phyloP scores from a whole-genome alignment of 495 filamentous ascomycete species.

The Schizothecium vesticola region DNA sequence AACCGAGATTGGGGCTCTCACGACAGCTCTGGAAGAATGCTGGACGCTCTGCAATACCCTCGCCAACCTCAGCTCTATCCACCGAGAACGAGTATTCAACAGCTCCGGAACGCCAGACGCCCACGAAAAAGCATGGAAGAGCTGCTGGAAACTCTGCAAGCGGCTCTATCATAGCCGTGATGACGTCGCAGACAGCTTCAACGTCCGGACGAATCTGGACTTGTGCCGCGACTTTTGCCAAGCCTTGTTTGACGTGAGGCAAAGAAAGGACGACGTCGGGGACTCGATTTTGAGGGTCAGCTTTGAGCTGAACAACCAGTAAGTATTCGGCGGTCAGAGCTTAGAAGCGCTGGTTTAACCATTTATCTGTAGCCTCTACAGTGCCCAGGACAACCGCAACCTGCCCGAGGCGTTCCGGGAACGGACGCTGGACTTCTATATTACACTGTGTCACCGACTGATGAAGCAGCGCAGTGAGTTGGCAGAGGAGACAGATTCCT shows the following conservation, averaged over 20 bases:
- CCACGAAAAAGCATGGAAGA: conserved; percentile 83
- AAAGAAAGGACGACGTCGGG: conserved; percentile 64
- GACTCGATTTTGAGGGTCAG: conserved; percentile 86
- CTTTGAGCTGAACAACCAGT: conserved; percentile 92
- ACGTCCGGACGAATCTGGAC: conserved; percentile 72
- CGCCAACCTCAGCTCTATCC: conserved; percentile 75
- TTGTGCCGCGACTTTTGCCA: conserved; percentile 90
- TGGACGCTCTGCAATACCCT: conserved; percentile 93
- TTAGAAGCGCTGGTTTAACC: conserved; percentile 14
- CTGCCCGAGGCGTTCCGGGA: conserved; percentile 86
- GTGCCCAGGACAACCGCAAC: conserved; percentile 72
- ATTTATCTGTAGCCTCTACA: conserved; percentile 58
- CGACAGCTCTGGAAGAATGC: conserved; percentile 75
- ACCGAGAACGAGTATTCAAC: conserved; percentile 72
- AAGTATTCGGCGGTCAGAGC: conserved; percentile 7
- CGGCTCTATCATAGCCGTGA: conserved; percentile 76
- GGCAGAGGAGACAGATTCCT: conserved; percentile 72
- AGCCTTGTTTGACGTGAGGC: conserved; percentile 76
- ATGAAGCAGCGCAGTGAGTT: conserved; percentile 85
- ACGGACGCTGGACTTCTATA: conserved; percentile 86
- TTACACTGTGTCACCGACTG: conserved; percentile 83
- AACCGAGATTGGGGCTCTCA: conserved; percentile 64
- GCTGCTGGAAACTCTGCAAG: conserved; percentile 87
- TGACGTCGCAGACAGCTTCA: conserved; percentile 60
- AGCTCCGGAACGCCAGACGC: conserved; percentile 62